phyloP scores from a whole-genome alignment of 768 basidiomycete genomes.

The Daedaleopsis nitida region DNA sequence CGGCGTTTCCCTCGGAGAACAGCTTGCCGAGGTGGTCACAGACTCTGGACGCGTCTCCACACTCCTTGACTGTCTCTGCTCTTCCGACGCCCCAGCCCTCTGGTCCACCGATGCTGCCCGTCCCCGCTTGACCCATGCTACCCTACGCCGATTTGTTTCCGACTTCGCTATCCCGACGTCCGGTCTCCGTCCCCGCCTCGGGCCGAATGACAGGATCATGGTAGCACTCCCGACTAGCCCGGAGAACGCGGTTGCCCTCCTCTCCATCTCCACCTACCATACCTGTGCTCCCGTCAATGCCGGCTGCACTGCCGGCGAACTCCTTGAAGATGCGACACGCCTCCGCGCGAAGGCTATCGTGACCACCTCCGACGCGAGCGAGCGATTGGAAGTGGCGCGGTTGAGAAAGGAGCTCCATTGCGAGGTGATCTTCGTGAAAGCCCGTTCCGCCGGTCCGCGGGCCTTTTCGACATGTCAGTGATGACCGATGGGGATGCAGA shows the following conservation, averaged over 20 bases:
- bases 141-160: slow-evolving; percentile 40
- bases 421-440: slow-evolving; percentile 41
- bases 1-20: slow-evolving; percentile 40
- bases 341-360: slow-evolving; percentile 44
- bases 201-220: slow-evolving; percentile 49
- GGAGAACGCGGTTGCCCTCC: slow-evolving; percentile 48
- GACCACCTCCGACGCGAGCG: slow-evolving; percentile 42
- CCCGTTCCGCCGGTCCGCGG: slow-evolving; percentile 36
- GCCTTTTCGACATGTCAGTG: slow-evolving; percentile 42
- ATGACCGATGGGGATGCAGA: slow-evolving; percentile 23
- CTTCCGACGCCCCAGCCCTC: slow-evolving; percentile 38
- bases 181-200: slow-evolving; percentile 29
- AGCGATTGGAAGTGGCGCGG: slow-evolving; percentile 38
- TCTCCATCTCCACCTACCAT: slow-evolving; percentile 45
- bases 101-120: slow-evolving; percentile 41
- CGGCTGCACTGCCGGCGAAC: slow-evolving; percentile 45
- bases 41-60: slow-evolving; percentile 33
- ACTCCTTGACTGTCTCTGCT: slow-evolving; percentile 44
- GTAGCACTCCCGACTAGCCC: slow-evolving; percentile 47
- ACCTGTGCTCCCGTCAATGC: slow-evolving; percentile 51
- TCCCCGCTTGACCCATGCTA: slow-evolving; percentile 38
- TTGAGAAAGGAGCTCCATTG: slow-evolving; percentile 40
- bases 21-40: slow-evolving; percentile 36
- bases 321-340: slow-evolving; percentile 43
- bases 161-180: slow-evolving; percentile 43